These are phyloP conservation scores for Sclerotinia nivalis DNA, from an alignment of 2,329 filamentous ascomycete species.

Conservation along the genomic window DNA sequence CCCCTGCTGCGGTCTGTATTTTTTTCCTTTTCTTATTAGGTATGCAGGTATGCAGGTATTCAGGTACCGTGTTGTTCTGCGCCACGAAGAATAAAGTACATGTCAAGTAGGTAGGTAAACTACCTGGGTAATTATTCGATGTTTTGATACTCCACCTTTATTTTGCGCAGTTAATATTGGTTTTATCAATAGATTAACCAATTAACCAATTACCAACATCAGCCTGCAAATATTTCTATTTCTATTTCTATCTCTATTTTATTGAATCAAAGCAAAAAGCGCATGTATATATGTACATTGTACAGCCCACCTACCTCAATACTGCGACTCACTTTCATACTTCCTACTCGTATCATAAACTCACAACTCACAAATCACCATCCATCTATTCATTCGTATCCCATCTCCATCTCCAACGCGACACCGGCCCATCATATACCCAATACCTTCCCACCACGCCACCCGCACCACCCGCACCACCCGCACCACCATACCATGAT, in stretches of 20 bases:
- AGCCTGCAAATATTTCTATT: background rate
- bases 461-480: no score
- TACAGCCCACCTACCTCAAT: background rate
- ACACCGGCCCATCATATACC: background rate
- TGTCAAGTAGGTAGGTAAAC: background rate
- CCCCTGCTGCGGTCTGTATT: background rate
- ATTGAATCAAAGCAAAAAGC: no score
- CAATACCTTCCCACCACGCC: background rate
- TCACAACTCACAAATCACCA: no score
- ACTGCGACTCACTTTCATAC: background rate
- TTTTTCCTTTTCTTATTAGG: background rate
- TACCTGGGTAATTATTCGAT: background rate
- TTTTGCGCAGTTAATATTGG: background rate
- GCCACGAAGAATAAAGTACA: background rate
- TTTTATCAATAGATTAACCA: background rate
- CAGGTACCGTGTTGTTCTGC: background rate
- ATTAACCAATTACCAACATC: no score
- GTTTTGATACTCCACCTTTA: background rate
- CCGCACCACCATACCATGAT: no score
- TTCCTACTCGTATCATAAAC: no score
- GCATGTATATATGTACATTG: no score
- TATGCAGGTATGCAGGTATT: background rate
- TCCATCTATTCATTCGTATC: background rate
- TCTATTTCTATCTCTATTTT: background rate
- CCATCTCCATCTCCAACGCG: background rate